phyloP scores from a whole-genome alignment of 1,139 yeast species.

The Magnusiomyces tetraspermus region DNA sequence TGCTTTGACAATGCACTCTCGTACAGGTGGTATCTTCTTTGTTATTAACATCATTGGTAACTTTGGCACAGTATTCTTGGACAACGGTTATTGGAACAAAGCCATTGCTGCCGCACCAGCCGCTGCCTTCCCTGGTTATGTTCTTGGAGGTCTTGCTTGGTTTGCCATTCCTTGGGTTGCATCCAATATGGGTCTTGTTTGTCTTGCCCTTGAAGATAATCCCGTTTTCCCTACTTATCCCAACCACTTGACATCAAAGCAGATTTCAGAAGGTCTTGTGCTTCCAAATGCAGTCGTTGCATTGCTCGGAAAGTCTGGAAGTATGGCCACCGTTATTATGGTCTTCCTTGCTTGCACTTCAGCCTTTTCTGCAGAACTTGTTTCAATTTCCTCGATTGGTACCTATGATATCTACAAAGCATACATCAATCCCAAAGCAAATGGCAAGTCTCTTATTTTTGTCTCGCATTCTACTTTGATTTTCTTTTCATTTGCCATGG shows the following conservation, averaged over 20 bases:
- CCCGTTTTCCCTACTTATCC: conserved; percentile 77
- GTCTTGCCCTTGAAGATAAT: conserved; percentile 56
- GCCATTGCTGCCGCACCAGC: conserved; percentile 82
- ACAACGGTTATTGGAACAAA: conserved; percentile 77
- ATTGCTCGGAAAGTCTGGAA: conserved; percentile 77
- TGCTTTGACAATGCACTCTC: conserved; percentile 66
- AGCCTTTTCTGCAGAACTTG: conserved; percentile 62
- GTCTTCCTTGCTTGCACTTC: conserved; percentile 71
- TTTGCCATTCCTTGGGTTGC: conserved; percentile 77
- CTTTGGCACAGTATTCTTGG: conserved; percentile 82
- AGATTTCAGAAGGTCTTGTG: conserved; percentile 71
- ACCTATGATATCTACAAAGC: conserved; percentile 79
- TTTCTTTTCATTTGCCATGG: conserved; percentile 59
- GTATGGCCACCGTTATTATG: conserved; percentile 64
- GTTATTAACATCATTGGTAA: conserved; percentile 78
- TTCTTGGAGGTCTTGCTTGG: conserved; percentile 88
- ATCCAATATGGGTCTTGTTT: conserved; percentile 78
- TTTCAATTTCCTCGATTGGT: conserved; percentile 75
- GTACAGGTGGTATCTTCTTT: conserved; percentile 69
- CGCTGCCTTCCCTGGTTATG: conserved; percentile 82
- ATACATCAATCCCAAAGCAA: conserved; percentile 68
- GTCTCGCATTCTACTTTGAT: conserved; percentile 61
- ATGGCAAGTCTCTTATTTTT: conserved; percentile 58
- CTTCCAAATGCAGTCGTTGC: conserved; percentile 84
- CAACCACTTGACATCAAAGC: conserved; percentile 47